Evolutionary conservation across 1,139 yeast species (phyloP).

Genomic region (Nakaseomyces delphensis): DNA sequence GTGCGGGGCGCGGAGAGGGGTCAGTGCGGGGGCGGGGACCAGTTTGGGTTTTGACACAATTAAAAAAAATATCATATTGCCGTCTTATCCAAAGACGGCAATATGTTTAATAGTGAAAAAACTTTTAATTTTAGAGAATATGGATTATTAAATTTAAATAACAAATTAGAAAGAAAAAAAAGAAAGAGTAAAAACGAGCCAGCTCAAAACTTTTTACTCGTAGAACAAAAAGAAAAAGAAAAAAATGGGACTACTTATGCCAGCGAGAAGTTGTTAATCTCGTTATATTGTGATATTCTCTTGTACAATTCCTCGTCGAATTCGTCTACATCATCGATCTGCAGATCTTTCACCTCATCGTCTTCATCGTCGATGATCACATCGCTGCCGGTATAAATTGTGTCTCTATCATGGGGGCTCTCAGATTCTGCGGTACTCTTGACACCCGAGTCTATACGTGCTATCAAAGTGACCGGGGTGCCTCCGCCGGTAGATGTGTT

Average conservation of each 20-base stretch:
- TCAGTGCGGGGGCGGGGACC: too few species aligned
- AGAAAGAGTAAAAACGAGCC: not conserved
- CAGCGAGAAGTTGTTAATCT: constrained; percentile 1
- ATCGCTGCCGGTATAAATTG: constrained; percentile 5
- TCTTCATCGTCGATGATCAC: constrained; percentile 19
- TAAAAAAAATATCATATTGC: too few species aligned
- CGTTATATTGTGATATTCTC: constrained; percentile 15
- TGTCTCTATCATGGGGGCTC: not conserved
- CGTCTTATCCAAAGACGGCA: too few species aligned
- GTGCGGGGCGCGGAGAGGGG: too few species aligned
- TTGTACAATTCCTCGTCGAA: constrained; percentile 28
- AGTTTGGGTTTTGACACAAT: too few species aligned
- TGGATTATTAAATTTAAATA: too few species aligned
- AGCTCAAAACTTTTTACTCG: not conserved
- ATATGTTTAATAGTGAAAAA: too few species aligned
- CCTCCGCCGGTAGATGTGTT: not conserved
- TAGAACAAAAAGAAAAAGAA: not conserved
- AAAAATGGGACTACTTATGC: not conserved
- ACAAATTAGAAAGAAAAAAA: not conserved
- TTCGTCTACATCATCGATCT: constrained; percentile 27
- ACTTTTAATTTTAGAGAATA: too few species aligned
- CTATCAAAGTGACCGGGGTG: not conserved
- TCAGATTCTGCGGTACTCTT: constrained; percentile 7
- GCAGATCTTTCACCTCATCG: constrained; percentile 24
- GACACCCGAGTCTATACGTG: constrained; percentile 1